A percentile compares a stretch with the other conserved stretches of the same genome.
These are phyloP conservation scores for Adenanthera pavonina DNA, from an alignment of 306 rosid species.

Conservation along the genomic window DNA sequence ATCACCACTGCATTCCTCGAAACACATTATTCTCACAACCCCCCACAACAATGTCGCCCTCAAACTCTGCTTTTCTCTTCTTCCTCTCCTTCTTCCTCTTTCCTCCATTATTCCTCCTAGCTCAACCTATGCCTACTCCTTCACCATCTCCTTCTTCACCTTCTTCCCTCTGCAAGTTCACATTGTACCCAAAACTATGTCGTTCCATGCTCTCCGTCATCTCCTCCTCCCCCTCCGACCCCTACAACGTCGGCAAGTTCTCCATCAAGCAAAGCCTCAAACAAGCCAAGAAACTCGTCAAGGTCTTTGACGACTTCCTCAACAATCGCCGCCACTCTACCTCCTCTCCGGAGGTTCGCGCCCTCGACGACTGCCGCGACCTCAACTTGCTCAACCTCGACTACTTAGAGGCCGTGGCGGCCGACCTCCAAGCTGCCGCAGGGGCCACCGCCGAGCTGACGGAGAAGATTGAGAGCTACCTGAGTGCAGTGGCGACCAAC, in stretches of 20 bases:
- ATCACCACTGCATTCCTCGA: background rate
- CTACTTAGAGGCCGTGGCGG: conserved; percentile 48
- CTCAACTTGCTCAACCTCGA: conserved; percentile 64
- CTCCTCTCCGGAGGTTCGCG: conserved; percentile 43
- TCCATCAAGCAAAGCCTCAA: conserved; percentile 70
- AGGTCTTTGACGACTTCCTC: conserved; percentile 44
- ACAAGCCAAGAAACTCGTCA: conserved; percentile 56
- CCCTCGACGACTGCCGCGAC: conserved; percentile 67
- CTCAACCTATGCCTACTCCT: conserved; percentile 19
- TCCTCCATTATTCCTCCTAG: conserved; percentile 29
- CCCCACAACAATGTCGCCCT: conserved; percentile 37
- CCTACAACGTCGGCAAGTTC: conserved; percentile 67
- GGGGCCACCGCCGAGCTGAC: conserved; percentile 39
- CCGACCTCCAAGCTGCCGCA: conserved; percentile 36
- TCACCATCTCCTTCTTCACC: conserved; percentile 38
- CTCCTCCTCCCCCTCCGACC: conserved; percentile 61
- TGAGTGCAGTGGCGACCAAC: conserved; percentile 80
- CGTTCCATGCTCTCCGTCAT: conserved; percentile 69
- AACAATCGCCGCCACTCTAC: background rate
- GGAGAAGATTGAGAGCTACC: conserved; percentile 52
- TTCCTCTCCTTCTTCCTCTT: background rate
- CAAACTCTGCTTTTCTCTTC: conserved; percentile 5
- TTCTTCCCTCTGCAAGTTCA: conserved; percentile 59
- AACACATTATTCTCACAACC: background rate
- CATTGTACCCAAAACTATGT: conserved; percentile 79